Percentiles rank a stretch among this genome's conserved stretches.
These are phyloP conservation scores for Aureobasidium sp. DNA, from an alignment of 2,329 filamentous ascomycete species.

Conservation along the genomic window DNA sequence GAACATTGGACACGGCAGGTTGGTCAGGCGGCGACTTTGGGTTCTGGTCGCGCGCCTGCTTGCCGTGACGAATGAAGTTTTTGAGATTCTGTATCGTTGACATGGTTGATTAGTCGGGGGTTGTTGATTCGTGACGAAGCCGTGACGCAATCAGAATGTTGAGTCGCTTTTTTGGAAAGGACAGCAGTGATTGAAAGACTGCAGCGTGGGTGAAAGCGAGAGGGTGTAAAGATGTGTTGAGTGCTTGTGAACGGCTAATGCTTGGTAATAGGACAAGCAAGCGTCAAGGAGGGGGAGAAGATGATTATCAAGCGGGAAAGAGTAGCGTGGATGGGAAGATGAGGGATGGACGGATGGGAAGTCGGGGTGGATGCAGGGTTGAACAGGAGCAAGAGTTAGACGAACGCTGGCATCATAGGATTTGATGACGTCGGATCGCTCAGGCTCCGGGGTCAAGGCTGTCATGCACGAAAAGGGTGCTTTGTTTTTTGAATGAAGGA, in stretches of 20 bases:
- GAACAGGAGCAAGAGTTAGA: conserved; percentile 7
- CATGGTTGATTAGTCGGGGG: conserved; percentile 35
- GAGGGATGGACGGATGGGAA: conserved; percentile 1
- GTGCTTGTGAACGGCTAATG: neutral
- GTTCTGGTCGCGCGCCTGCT: conserved; percentile 71
- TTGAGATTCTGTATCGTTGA: conserved; percentile 88
- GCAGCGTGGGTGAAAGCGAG: neutral
- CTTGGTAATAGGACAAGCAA: conserved; percentile 1
- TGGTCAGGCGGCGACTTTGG: conserved; percentile 48
- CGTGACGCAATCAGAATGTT: neutral
- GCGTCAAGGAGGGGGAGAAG: neutral
- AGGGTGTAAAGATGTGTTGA: neutral
- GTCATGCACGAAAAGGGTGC: conserved; percentile 1
- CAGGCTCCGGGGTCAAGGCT: conserved; percentile 2
- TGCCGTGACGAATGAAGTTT: conserved; percentile 97
- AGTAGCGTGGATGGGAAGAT: neutral
- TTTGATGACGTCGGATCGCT: conserved; percentile 8
- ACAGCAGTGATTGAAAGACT: neutral
- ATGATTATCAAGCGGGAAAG: neutral
- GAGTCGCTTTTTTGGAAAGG: neutral
- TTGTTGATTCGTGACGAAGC: neutral
- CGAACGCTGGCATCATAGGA: conserved; percentile 7
- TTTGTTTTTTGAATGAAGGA: conserved; percentile 8
- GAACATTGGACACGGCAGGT: conserved; percentile 54
- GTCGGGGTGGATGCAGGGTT: neutral